These are phyloP conservation scores for Elaeis oleifera DNA, from an alignment of 202 grass and related monocot genomes.

Conservation along the genomic window DNA sequence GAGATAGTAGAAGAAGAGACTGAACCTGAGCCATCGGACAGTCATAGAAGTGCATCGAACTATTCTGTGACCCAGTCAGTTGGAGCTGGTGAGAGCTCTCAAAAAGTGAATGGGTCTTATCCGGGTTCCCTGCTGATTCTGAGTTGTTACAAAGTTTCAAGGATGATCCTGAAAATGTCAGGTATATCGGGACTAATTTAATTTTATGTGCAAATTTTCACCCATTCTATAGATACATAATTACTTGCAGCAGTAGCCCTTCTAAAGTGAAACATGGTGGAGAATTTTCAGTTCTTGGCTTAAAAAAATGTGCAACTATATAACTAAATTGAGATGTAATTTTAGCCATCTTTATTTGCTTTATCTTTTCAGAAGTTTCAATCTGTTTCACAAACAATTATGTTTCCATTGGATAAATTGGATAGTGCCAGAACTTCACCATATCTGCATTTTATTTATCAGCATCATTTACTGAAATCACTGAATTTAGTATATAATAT, in stretches of 20 bases:
- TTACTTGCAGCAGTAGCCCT: no score
- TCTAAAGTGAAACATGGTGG: no score
- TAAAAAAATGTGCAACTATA: no score
- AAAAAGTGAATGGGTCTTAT: constrained; percentile 8
- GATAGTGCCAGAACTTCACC: no score
- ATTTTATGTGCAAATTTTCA: no score
- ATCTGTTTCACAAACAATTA: not conserved
- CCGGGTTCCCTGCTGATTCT: not conserved
- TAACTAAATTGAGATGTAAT: no score
- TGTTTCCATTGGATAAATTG: no score
- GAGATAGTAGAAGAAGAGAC: constrained; percentile 57
- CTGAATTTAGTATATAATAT: no score
- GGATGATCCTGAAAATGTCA: constrained; percentile 32
- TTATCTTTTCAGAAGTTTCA: not conserved
- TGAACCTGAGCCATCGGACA: constrained; percentile 22
- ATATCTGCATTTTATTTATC: no score
- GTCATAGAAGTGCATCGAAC: constrained; percentile 34
- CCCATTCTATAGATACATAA: no score
- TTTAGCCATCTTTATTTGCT: not conserved
- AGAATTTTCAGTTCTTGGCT: no score
- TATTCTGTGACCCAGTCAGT: constrained; percentile 40
- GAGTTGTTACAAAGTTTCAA: constrained; percentile 37
- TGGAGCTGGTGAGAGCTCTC: constrained; percentile 36
- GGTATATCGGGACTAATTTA: constrained; percentile 27
- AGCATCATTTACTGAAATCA: no score